phyloP scores from a whole-genome alignment of 176 grass and related monocot genomes.

The Ananas comosus region DNA sequence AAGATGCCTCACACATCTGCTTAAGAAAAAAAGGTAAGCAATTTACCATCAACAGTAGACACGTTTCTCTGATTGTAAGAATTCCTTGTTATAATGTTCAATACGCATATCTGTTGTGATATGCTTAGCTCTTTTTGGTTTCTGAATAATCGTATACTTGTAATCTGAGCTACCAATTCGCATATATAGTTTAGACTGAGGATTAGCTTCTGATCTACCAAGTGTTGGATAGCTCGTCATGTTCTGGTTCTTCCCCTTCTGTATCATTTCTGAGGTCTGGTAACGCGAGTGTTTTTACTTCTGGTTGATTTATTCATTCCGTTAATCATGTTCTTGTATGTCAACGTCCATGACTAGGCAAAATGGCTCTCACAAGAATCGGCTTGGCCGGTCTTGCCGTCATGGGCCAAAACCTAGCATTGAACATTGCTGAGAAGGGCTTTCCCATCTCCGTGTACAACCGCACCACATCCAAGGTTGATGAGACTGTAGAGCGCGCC shows the following conservation, averaged over 20 bases:
- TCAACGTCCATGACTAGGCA: slow-evolving; percentile 1
- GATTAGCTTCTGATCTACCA: neutral
- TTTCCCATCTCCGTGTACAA: slow-evolving; percentile 88
- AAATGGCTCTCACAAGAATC: slow-evolving; percentile 48
- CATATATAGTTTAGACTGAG: neutral
- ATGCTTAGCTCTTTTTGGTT: neutral
- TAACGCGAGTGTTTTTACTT: neutral
- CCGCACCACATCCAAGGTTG: slow-evolving; percentile 74
- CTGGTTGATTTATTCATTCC: slow-evolving; percentile 2
- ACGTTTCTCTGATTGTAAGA: no score
- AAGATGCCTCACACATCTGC: neutral
- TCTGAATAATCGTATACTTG: neutral
- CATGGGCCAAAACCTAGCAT: slow-evolving; percentile 81
- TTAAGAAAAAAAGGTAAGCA: neutral
- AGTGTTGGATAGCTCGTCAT: neutral
- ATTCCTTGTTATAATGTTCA: no score
- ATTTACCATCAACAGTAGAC: neutral
- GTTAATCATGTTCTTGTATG: neutral
- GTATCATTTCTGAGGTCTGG: neutral
- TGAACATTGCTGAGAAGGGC: slow-evolving; percentile 77
- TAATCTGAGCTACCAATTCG: neutral
- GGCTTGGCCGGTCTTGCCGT: slow-evolving; percentile 61
- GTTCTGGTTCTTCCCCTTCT: neutral
- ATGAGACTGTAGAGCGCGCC: slow-evolving; percentile 56
- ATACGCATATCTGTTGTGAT: neutral